Conservation (phyloP, 139 green algal species). For the Chlorella ohadii region DNA sequence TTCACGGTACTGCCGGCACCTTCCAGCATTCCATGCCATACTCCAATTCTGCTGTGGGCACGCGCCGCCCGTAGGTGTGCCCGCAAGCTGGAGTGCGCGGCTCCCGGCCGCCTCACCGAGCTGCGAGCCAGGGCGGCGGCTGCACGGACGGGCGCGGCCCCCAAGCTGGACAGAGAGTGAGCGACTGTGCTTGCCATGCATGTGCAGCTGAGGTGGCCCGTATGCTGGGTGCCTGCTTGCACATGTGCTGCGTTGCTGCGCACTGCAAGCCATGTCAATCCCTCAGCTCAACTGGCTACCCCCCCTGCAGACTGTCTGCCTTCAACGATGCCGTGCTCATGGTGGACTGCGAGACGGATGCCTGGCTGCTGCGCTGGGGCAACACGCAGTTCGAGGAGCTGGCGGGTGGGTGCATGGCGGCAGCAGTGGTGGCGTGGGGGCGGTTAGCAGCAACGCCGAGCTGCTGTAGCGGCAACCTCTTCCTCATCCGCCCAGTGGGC, state of each 20-base stretch:
- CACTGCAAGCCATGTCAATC: no score
- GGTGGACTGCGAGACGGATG: background rate
- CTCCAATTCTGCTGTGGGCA: no score
- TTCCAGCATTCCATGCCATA: no score
- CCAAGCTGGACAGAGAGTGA: background rate
- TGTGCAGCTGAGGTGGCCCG: no score
- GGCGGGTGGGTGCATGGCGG: background rate
- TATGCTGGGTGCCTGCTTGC: background rate
- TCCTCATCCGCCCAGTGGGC: no score
- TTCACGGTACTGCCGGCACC: no score
- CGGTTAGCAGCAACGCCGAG: no score
- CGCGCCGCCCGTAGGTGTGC: no score
- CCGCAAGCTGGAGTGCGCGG: background rate
- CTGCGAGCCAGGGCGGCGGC: background rate
- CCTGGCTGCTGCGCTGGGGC: slow-evolving; percentile 4
- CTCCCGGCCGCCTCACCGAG: background rate
- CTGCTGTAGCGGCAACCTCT: no score
- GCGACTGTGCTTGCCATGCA: background rate
- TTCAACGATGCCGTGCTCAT: background rate
- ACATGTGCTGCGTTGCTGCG: no score
- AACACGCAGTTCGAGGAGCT: background rate
- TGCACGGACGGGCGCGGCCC: background rate
- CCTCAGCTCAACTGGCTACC: no score
- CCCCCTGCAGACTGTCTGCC: background rate
- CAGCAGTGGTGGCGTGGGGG: no score